These are phyloP conservation scores for Lithohypha guttulata DNA, from an alignment of 2,329 filamentous ascomycete genomes.

Conservation along the genomic window DNA sequence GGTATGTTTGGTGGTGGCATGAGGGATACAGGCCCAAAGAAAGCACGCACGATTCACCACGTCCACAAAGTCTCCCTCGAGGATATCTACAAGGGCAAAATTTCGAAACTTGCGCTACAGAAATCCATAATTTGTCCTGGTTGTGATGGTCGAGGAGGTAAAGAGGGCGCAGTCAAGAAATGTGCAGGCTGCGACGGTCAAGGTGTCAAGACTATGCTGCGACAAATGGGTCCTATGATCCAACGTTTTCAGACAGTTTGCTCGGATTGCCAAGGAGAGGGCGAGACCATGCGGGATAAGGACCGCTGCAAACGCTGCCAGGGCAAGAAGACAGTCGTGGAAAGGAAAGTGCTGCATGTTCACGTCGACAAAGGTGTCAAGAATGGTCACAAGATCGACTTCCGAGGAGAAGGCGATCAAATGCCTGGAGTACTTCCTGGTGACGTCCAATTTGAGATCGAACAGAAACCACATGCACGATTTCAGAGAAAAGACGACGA, in stretches of 20 bases:
- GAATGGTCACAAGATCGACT: conserved; percentile 92
- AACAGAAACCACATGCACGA: conserved; percentile 93
- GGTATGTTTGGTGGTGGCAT: conserved; percentile 70
- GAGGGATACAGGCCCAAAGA: conserved; percentile 69
- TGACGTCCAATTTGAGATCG: conserved; percentile 96
- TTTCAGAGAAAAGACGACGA: conserved; percentile 97
- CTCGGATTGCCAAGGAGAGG: conserved; percentile 94
- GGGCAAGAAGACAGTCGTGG: conserved; percentile 96
- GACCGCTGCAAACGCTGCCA: conserved; percentile 94
- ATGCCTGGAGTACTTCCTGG: conserved; percentile 85
- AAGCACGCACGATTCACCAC: conserved; percentile 94
- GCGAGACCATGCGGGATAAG: conserved; percentile 92
- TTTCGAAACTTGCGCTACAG: conserved; percentile 93
- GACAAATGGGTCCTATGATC: conserved; percentile 99
- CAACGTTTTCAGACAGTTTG: conserved; percentile 99
- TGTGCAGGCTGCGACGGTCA: conserved; percentile 84
- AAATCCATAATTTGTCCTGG: conserved; percentile 94
- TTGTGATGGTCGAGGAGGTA: conserved; percentile 88
- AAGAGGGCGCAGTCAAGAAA: conserved; percentile 93
- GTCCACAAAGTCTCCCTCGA: conserved; percentile 97
- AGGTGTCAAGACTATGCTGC: conserved; percentile 99
- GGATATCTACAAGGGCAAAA: conserved; percentile 95
- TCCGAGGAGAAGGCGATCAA: conserved; percentile 93
- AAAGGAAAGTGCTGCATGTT: conserved; percentile 96
- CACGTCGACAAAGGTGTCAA: conserved; percentile 92